Evolutionary conservation across 768 basidiomycete genomes (phyloP), one percentile per base, ranked within the genome.

Genomic region (Suillus weaverae): DNA sequence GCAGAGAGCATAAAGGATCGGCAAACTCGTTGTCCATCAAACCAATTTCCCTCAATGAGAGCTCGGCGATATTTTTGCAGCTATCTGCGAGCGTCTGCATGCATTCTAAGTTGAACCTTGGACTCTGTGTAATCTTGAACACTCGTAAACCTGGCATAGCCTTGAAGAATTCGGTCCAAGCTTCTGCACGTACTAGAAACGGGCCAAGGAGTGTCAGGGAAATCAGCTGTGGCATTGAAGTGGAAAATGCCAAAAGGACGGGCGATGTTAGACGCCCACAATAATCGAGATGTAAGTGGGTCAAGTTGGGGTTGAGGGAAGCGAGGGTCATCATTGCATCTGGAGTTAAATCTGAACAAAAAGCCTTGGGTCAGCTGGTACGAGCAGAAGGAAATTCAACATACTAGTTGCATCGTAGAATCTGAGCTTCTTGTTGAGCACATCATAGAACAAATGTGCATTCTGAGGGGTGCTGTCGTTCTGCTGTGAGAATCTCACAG

Each of bases 351-450:
- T 88, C 94, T 97, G 63, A 3, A n/a, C 41, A 59, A 56, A 50
- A 35, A 20, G 46, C 2, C 6, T 71, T 20, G 72, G 38, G 1
- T 60, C 56, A 26, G 10, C 46, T 20, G n/a, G 2, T 56, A 41
- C 13, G 20, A 46, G 18, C 10, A 5, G 26, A 59, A 41, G 10
- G 18, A 41, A 20, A 26, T n/a, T 62, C 50, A 8, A 20, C 91
- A 68, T 74, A 97, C 95, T 89, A 0, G 97, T 97, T 48, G 89
- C 91, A 77, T 99, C 97, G 70, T 93, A 96, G 44, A 99, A 77
- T 0, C 83, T 86, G 39, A 99, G 79, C 10, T 78, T 82, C 4
- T 82, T 81, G 67, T 95, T 90, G 30, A 84, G 77, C 2, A 85
- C 79, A 64, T 89, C 89, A 72, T 97, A 96, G 78, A 99, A 98